Percentiles rank a stretch among this genome's conserved stretches.
phyloP scores from a whole-genome alignment of 225 moss, liverwort and hornwort genomes.

The Takakia lepidozioides region DNA sequence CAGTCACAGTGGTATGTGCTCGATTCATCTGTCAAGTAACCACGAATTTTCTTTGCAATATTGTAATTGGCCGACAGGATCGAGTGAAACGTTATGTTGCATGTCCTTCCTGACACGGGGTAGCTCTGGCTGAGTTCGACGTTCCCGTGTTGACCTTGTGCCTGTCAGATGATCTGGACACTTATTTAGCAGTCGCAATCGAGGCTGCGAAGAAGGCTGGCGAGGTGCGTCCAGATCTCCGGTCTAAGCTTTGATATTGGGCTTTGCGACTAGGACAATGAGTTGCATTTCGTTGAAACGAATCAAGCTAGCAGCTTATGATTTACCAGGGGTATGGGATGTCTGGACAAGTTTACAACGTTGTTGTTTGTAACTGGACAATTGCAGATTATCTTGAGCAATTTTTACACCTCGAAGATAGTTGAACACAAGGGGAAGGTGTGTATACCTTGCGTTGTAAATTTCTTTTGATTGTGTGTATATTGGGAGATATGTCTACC shows the following conservation, averaged over 20 bases:
- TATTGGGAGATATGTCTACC: background rate
- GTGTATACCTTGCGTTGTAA: background rate
- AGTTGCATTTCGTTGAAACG: background rate
- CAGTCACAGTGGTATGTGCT: too few relatives aligned
- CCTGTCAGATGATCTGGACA: too few relatives aligned
- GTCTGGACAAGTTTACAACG: background rate
- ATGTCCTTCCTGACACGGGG: too few relatives aligned
- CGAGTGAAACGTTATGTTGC: too few relatives aligned
- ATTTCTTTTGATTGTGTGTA: background rate
- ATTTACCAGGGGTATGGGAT: background rate
- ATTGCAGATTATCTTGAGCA: conserved; percentile 50
- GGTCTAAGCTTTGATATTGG: background rate
- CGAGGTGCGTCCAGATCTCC: conserved; percentile 18
- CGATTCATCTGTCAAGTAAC: too few relatives aligned
- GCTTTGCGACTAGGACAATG: background rate
- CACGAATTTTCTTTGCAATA: too few relatives aligned
- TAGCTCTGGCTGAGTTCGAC: too few relatives aligned
- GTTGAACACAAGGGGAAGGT: conserved; percentile 92
- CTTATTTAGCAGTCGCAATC: conserved; percentile 62
- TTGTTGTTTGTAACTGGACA: background rate
- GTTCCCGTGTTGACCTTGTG: too few relatives aligned
- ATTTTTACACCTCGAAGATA: conserved; percentile 49
- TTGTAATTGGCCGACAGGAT: too few relatives aligned
- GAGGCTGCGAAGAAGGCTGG: conserved; percentile 78
- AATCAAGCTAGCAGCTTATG: background rate